Conservation (phyloP, 2,329 filamentous ascomycete genomes). For the Pseudocercospora fijiensis region DNA sequence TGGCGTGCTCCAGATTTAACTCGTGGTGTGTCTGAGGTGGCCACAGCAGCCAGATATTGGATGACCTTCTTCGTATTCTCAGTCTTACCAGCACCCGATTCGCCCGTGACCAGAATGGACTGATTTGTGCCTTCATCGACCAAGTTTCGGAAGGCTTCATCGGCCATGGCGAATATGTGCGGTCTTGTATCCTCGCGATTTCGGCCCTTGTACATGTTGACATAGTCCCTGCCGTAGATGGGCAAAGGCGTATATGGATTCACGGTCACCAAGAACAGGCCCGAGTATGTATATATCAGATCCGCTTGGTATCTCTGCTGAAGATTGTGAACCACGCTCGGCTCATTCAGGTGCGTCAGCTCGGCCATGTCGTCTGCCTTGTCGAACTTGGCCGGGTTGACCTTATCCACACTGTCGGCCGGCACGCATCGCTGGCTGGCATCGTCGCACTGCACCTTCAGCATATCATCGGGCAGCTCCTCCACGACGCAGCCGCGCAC, state of each 20-base stretch:
- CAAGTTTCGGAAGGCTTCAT: slow-evolving; percentile 91
- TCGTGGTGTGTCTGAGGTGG: slow-evolving; percentile 72
- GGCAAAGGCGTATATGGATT: slow-evolving; percentile 94
- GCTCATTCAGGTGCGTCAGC: slow-evolving; percentile 94
- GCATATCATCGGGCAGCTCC: slow-evolving; percentile 65
- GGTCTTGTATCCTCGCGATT: slow-evolving; percentile 91
- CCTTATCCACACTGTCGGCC: slow-evolving; percentile 88
- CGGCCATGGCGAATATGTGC: slow-evolving; percentile 96
- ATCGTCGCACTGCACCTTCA: slow-evolving; percentile 91
- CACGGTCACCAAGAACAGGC: slow-evolving; percentile 91
- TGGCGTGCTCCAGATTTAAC: slow-evolving; percentile 61
- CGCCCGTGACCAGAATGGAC: slow-evolving; percentile 95
- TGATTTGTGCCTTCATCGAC: slow-evolving; percentile 95
- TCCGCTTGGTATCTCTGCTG: slow-evolving; percentile 94
- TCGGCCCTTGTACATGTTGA: slow-evolving; percentile 96
- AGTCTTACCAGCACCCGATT: slow-evolving; percentile 96
- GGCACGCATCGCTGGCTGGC: slow-evolving; percentile 86
- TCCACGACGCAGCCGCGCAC: slow-evolving; percentile 90
- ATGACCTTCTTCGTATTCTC: slow-evolving; percentile 99
- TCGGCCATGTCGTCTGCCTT: slow-evolving; percentile 99
- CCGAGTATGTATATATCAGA: slow-evolving; percentile 96
- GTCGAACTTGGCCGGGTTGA: slow-evolving; percentile 99
- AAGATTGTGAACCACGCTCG: slow-evolving; percentile 95
- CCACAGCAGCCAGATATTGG: slow-evolving; percentile 93
- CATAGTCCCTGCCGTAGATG: slow-evolving; percentile 94